A percentile compares a stretch with the other conserved stretches of the same genome.
Conservation (phyloP, 495 filamentous ascomycete genomes). For the Pyronema domesticum region DNA sequence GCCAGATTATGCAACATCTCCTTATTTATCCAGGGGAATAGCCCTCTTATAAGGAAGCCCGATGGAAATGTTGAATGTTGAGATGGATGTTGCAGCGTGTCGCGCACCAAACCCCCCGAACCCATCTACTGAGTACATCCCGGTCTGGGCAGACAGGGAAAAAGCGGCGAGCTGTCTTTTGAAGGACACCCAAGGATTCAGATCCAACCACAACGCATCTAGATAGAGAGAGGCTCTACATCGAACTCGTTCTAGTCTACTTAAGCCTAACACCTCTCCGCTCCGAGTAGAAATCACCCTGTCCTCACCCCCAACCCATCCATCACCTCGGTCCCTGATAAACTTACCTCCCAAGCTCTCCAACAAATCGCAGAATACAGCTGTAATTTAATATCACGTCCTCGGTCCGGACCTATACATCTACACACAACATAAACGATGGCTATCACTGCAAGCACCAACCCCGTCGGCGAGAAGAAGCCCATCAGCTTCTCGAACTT, state of each 20-base stretch:
- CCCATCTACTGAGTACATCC: no score
- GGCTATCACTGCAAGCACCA: background rate
- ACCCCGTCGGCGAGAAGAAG: conserved; percentile 56
- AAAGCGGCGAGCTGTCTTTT: background rate
- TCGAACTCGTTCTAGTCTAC: background rate
- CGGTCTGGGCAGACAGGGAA: background rate
- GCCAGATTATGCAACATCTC: no score
- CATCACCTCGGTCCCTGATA: background rate
- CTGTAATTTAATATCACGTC: background rate
- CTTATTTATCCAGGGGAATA: no score
- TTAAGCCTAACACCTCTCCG: background rate
- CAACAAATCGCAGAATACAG: background rate
- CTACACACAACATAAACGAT: background rate
- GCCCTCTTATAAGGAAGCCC: background rate
- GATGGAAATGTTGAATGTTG: no score
- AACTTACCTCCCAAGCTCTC: background rate
- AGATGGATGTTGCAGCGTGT: no score
- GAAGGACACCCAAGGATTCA: background rate
- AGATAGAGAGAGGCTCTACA: background rate
- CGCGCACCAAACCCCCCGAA: no score
- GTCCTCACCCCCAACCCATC: background rate
- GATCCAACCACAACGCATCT: background rate
- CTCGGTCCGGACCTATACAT: conserved; percentile 3
- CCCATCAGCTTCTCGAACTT: conserved; percentile 99
- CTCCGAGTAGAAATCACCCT: background rate